A percentile compares a stretch with the other conserved stretches of the same genome.
Conservation (phyloP, 1,284 basidiomycete genomes). For the Ustilago lituana region DNA sequence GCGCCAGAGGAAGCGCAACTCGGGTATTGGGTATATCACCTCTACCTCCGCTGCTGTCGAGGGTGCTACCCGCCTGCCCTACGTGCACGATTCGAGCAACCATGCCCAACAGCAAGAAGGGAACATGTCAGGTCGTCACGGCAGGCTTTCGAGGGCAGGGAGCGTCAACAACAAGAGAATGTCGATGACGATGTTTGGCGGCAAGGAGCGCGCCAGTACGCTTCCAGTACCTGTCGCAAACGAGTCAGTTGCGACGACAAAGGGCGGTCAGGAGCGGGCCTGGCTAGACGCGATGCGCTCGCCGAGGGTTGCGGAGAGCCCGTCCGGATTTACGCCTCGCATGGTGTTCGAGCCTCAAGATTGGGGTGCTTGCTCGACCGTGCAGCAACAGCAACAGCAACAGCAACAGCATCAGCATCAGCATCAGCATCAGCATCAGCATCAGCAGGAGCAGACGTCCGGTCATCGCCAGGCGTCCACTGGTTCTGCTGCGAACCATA, state of each 20-base stretch:
- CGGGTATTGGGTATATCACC: conserved; percentile 46
- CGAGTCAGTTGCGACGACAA: background rate
- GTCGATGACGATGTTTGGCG: conserved; percentile 38
- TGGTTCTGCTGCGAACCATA: conserved; percentile 13
- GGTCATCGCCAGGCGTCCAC: conserved; percentile 1
- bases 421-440: too few species aligned
- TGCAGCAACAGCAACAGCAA: conserved; percentile 12
- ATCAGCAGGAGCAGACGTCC: too few species aligned
- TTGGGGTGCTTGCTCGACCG: conserved; percentile 12
- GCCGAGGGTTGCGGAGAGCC: conserved; percentile 41
- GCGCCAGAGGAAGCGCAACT: conserved; percentile 42
- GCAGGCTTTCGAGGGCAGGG: conserved; percentile 20
- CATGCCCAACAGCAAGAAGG: conserved; percentile 4
- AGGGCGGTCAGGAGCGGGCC: conserved; percentile 19
- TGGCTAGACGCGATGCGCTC: conserved; percentile 48
- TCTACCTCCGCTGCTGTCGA: conserved; percentile 9
- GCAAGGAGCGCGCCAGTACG: conserved; percentile 26
- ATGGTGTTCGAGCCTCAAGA: conserved; percentile 46
- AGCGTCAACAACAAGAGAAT: conserved; percentile 32
- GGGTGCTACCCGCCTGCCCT: conserved; percentile 13
- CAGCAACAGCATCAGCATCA: too few species aligned
- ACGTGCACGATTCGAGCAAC: conserved; percentile 14
- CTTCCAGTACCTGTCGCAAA: conserved; percentile 7
- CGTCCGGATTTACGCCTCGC: conserved; percentile 47
- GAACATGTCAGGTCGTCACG: conserved; percentile 4